Evolutionary conservation across 2,329 filamentous ascomycete species (phyloP), one percentile per base, ranked within the genome.

Genomic region (Ophiocordyceps camponoti-floridani): DNA sequence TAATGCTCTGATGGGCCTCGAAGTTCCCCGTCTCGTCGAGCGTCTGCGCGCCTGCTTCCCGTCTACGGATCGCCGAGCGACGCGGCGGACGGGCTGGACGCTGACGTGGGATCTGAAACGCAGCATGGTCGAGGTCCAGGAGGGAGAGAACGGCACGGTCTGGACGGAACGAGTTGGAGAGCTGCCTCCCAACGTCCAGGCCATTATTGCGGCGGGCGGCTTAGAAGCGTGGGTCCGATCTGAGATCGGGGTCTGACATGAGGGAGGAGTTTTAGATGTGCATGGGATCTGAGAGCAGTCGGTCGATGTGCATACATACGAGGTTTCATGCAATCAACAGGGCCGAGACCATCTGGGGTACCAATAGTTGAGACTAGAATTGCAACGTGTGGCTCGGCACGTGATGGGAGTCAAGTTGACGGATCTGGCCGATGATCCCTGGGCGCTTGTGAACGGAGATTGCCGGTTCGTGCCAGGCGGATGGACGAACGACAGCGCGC

Each of bases 111-210:
- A 94, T 59, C 76, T 94, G 11, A 65, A 72, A 47, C 68, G 80
- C 47, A 84, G 77, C 59, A 75, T 72, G 53, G 79, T 94, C 6
- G 70, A 71, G 1, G 71, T 94, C 1, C 73, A 74, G 18, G 84
- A 94, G 63, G 42, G 27, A 23, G 79, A 76, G 45, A 69, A 69
- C 41, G 83, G 82, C 1, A 58, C 69, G 46, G 73, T 64, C 35
- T 94, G 85, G 86, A 80, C 69, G 43, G 75, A 91, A 57, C 84
- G 82, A 63, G 85, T 94, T 1, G 84, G 84, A 8, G 82, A 91
- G 66, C 58, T 94, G 49, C 83, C 85, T 13, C 77, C 82, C 0
- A 94, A 89, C 56, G 82, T 94, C 45, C 87, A 94, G 60, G 83
- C 84, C 55, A 87, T 89, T 46, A 84, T 89, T 54, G 81, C 83